phyloP scores from a whole-genome alignment of 208 protist species.

The Leishmania martiniquensis region DNA sequence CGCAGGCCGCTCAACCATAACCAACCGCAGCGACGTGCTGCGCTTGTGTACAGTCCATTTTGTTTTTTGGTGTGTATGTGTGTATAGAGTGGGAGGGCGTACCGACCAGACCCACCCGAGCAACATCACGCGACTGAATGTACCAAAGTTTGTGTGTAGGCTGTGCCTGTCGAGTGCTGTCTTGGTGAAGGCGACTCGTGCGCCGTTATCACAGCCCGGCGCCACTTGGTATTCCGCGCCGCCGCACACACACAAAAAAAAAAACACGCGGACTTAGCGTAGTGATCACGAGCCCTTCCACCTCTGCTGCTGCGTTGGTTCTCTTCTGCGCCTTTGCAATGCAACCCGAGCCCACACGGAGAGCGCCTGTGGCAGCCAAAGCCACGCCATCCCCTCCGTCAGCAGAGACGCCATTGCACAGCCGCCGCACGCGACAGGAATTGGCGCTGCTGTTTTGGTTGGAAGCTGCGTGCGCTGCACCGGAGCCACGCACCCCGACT shows the following conservation, averaged over 20 bases:
- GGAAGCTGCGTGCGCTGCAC: conserved; percentile 16
- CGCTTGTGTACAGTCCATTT: too few relatives aligned
- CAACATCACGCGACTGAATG: neutral
- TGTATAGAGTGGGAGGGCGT: too few relatives aligned
- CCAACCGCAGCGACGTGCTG: too few relatives aligned
- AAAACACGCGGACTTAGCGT: neutral
- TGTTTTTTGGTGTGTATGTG: too few relatives aligned
- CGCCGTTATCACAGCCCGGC: neutral
- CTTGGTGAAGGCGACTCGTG: neutral
- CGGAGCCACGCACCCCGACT: neutral
- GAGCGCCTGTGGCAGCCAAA: neutral
- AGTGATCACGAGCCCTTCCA: neutral
- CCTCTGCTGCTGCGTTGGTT: neutral
- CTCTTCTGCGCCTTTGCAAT: neutral
- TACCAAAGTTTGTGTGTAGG: neutral
- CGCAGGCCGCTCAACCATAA: too few relatives aligned
- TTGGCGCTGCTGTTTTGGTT: conserved; percentile 40
- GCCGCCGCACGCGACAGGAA: conserved; percentile 9
- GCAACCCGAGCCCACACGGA: neutral
- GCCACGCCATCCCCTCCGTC: conserved; percentile 2
- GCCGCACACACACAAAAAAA: conserved; percentile 1
- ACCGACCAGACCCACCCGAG: too few relatives aligned
- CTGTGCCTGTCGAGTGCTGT: neutral
- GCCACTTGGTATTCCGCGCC: neutral
- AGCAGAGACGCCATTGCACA: neutral